Evolutionary conservation across 1,284 basidiomycete genomes (phyloP), one percentile per base, ranked within the genome.

Genomic region (Wallemia ichthyophaga): DNA sequence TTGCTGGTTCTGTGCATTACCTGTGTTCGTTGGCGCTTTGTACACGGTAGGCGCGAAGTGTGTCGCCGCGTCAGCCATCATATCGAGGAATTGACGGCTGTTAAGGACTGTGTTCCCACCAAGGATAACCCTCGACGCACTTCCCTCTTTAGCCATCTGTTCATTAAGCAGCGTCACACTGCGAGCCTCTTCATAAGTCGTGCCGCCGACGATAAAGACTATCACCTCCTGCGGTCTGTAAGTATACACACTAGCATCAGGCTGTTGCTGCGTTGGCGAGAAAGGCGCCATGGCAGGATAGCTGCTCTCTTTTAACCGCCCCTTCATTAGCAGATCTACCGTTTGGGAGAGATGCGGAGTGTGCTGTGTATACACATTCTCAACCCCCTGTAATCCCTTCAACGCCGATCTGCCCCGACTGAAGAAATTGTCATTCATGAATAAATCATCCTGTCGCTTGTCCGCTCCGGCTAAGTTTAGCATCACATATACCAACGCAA

Each of bases 331-430:
- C 60, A 84, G 76, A 67, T 99, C 94, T 23, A 98, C 71, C 2
- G 92, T 98, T 67, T 95, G 81, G 0, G 83, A 80, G 1, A 99
- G 73, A 69, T 94, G 89, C 9, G 94, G 94, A 17, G 82, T 83
- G 67, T 98, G 94, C 66, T 98, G 94, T 60, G 91, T 99, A 68
- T 96, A 99, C 7, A 98, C 92, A 66, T 99, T 99, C 69, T 99
- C 94, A 3, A 98, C 94, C 5, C 94, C 94, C 83, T 87, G 60
- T 1, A 98, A 73, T 1, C 94, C 94, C 68, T 95, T 95, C 62
- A 99, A 70, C 0, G 92, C 94, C 31, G 83, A 88, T 62, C 88
- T 84, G 3, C 94, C 94, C 66, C 92, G 83, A 1, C 87, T 87
- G 63, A 99, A 81, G 60, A 99, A 74, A 53, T 89, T 91, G 68